Base-by-base conservation (phyloP, 495 filamentous ascomycete genomes). In the Podospora bellae-mahoneyi region DNA sequence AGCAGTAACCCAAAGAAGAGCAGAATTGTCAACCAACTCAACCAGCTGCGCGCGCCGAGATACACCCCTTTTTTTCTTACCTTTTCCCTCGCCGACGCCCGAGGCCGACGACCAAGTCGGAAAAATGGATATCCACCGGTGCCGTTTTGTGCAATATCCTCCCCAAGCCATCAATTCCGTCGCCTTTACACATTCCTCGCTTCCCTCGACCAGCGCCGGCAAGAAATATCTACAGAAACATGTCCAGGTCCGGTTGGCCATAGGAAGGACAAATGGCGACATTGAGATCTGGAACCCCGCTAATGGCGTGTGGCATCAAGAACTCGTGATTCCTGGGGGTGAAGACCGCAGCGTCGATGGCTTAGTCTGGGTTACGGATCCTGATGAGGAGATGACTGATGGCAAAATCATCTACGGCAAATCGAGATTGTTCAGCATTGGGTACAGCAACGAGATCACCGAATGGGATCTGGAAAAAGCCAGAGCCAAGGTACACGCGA, bases 261-360 rank as follows among this genome's bases (percentile, higher is more conserved):
- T 99, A 71, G 95, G 95, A 62, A 89, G 95, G 69, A 90, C 92
- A 58, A 97, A 97, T 77, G 95, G 95, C 73, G 92, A 97, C 74
- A 95, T 99, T 72, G 95, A 98, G 80, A 93, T 99, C 68, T 99
- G 96, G 96, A 97, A 97, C 77, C 95, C 96, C 6, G 78, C 90
- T 67, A 86, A 86, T 69, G 93, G 94, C 16, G 79, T 85, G 60
- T 99, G 95, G 95, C 84, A 91, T 72, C 95, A 97, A 72, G 95
- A 99, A 80, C 89, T 87, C 16, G 87, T 91, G 53, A 87, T 97
- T 9, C 85, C 84, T 53, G 95, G 95, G 68, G 95, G 94, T 63
- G 89, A 91, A 66, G 92, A 92, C 71, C 83, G 93, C 62, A 93
- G 91, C 67, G 91, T 96, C 65, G 95, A 98, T 79, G 93, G 92